These are phyloP conservation scores for Botrytis medusae DNA, from an alignment of 2,329 filamentous ascomycete genomes.

Conservation along the genomic window DNA sequence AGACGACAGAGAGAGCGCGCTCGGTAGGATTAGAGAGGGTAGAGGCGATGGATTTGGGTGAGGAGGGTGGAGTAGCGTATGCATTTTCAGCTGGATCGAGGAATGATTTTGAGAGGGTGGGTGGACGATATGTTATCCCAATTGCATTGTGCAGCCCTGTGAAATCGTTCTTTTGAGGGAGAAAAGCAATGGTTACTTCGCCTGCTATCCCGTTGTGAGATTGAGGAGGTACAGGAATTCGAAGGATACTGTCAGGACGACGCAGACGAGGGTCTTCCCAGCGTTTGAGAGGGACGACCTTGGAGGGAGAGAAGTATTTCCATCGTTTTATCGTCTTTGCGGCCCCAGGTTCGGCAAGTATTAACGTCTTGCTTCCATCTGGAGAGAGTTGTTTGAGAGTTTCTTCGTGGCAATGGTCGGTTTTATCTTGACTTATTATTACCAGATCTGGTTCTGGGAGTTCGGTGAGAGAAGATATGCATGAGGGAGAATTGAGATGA, in stretches of 20 bases:
- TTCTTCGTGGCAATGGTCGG: conserved; percentile 69
- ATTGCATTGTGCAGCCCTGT: conserved; percentile 65
- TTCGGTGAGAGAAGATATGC: conserved; percentile 56
- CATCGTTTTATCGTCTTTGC: conserved; percentile 65
- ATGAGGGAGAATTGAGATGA: conserved; percentile 54
- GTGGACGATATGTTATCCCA: conserved; percentile 68
- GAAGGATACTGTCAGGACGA: conserved; percentile 36
- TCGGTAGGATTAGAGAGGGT: conserved; percentile 41
- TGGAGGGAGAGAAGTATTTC: conserved; percentile 63
- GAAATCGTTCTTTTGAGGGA: conserved; percentile 60
- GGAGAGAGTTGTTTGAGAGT: conserved; percentile 64
- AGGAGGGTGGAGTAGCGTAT: conserved; percentile 30
- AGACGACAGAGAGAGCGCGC: conserved; percentile 59
- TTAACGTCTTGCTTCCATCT: conserved; percentile 54
- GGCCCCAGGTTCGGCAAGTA: conserved; percentile 64
- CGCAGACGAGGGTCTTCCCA: conserved; percentile 46
- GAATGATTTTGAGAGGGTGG: conserved; percentile 12
- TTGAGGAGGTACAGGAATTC: conserved; percentile 55
- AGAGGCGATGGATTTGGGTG: conserved; percentile 30
- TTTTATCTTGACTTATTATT: conserved; percentile 60
- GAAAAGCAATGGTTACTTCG: conserved; percentile 69
- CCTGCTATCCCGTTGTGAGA: conserved; percentile 55
- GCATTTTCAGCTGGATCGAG: conserved; percentile 4
- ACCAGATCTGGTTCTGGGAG: conserved; percentile 56
- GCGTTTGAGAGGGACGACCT: conserved; percentile 46